Conservation (phyloP, 306 rosid genomes). For the Cicer yamashitae region DNA sequence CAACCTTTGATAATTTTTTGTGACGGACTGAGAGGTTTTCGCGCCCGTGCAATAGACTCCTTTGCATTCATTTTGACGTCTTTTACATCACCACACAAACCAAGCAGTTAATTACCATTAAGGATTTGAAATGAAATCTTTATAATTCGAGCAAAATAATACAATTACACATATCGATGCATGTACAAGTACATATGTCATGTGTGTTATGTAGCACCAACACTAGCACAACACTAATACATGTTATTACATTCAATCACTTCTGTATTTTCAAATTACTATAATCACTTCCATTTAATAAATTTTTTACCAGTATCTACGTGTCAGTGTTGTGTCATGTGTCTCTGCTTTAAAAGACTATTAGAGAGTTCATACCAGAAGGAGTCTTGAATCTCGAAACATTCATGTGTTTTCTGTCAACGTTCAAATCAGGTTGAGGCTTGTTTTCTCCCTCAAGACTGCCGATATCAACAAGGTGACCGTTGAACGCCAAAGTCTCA, state of each 20-base stretch:
- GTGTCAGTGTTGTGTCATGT: too few relatives aligned
- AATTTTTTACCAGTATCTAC: too few relatives aligned
- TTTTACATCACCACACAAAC: conserved; percentile 19
- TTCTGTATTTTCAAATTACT: too few relatives aligned
- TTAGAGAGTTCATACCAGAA: conserved; percentile 37
- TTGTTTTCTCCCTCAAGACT: conserved; percentile 53
- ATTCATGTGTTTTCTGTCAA: conserved; percentile 39
- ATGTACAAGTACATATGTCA: too few relatives aligned
- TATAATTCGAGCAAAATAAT: not conserved
- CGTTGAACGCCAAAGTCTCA: conserved; percentile 49
- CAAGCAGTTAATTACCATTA: not conserved
- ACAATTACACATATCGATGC: not conserved
- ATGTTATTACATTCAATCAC: too few relatives aligned
- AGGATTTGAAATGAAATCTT: conserved; percentile 4
- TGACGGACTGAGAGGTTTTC: conserved; percentile 70
- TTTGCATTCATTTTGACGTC: conserved; percentile 39
- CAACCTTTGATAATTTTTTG: conserved; percentile 78
- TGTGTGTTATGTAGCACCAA: too few relatives aligned
- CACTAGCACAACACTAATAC: too few relatives aligned
- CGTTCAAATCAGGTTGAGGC: conserved; percentile 47
- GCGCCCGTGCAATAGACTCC: conserved; percentile 41
- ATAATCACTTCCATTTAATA: too few relatives aligned
- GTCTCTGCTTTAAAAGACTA: not conserved
- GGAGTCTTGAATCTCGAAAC: conserved; percentile 43
- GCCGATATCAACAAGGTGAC: conserved; percentile 62